A percentile compares a stretch with the other conserved stretches of the same genome.
Evolutionary conservation across 331 rosid genomes (phyloP).

Genomic region (Acacia pycnantha): DNA sequence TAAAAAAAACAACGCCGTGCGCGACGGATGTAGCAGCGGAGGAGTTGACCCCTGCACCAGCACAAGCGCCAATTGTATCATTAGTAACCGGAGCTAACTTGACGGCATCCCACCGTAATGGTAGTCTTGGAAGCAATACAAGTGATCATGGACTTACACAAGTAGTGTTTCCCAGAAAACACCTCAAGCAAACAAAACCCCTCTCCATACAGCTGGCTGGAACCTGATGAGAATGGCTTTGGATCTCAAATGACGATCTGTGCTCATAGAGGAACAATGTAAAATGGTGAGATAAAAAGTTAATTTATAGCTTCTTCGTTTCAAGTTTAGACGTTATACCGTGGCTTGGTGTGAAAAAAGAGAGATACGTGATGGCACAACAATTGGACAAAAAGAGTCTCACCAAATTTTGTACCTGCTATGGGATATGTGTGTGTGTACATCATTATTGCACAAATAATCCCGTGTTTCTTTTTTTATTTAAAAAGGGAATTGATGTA

Average conservation of each 20-base stretch:
- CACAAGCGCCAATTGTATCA: conserved; percentile 18
- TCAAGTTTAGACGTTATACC: neutral
- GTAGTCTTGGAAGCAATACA: conserved; percentile 22
- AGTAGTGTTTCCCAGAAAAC: conserved; percentile 11
- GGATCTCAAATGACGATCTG: neutral
- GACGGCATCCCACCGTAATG: conserved; percentile 27
- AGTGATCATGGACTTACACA: conserved; percentile 1
- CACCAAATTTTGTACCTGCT: neutral
- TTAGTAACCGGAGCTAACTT: neutral
- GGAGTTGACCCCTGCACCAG: conserved; percentile 28
- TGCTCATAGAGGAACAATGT: conserved; percentile 13
- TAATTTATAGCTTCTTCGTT: conserved; percentile 5
- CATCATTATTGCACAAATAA: conserved; percentile 2
- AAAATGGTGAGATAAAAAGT: conserved; percentile 10
- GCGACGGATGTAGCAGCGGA: conserved; percentile 1
- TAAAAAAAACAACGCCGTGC: conserved; percentile 12
- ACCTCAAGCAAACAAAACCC: conserved; percentile 13
- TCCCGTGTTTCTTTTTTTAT: neutral
- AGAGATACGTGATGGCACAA: neutral
- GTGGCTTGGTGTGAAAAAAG: neutral
- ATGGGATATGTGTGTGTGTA: no score
- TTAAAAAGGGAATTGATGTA: neutral
- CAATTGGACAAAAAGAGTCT: neutral
- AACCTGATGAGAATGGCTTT: neutral
- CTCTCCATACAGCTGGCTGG: neutral